phyloP scores from a whole-genome alignment of 129 eudicot species.

The Lonicera japonica region DNA sequence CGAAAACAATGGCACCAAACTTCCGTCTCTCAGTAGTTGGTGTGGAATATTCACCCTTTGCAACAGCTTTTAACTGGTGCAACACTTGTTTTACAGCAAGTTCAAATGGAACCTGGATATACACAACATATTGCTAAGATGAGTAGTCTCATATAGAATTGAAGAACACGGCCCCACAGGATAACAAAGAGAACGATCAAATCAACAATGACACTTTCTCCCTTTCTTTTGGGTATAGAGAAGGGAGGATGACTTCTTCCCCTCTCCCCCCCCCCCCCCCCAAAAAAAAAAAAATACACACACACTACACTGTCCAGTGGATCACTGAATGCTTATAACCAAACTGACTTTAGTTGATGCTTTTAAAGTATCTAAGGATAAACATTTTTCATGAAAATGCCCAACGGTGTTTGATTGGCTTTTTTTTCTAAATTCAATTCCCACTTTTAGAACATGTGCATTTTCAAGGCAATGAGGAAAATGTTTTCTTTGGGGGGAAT shows the following conservation, averaged over 20 bases:
- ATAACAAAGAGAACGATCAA: neutral
- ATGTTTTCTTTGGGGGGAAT: too few species aligned
- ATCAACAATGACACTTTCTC: neutral
- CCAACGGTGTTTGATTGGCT: too few species aligned
- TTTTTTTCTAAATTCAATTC: too few species aligned
- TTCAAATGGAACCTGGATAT: conserved; percentile 79
- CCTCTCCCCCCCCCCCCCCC: too few species aligned
- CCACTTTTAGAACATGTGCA: too few species aligned
- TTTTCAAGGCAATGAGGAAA: too few species aligned
- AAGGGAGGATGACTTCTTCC: neutral
- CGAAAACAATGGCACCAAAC: conserved; percentile 68
- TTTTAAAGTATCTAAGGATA: too few species aligned
- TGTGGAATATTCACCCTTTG: conserved; percentile 66
- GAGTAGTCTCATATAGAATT: too few species aligned
- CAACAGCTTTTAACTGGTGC: conserved; percentile 57
- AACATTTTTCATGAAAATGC: too few species aligned
- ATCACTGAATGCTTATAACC: neutral
- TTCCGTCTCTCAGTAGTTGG: conserved; percentile 58
- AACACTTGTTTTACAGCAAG: conserved; percentile 49
- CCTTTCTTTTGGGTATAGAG: neutral
- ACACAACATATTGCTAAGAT: neutral
- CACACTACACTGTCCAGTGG: too few species aligned
- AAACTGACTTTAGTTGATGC: neutral
- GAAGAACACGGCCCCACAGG: neutral
- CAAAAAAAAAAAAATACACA: too few species aligned